These are phyloP conservation scores for Backusella tarrabulga DNA, from an alignment of 192 early-diverging fungal species.

Conservation along the genomic window DNA sequence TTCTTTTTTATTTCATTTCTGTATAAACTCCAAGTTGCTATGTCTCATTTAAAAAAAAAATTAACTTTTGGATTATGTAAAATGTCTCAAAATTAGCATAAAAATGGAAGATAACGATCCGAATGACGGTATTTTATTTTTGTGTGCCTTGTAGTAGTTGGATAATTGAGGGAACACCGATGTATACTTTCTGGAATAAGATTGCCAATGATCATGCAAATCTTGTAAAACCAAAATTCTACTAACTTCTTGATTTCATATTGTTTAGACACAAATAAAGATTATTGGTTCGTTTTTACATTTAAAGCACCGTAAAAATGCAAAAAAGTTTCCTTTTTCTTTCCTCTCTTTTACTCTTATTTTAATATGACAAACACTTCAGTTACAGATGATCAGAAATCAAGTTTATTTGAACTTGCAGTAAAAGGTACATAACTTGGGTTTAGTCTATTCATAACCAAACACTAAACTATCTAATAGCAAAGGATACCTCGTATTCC, in stretches of 20 bases:
- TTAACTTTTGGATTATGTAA: neutral
- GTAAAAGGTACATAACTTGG: neutral
- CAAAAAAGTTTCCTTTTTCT: conserved; percentile 2
- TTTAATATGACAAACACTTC: neutral
- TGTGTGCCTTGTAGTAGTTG: neutral
- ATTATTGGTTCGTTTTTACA: neutral
- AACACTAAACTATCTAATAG: conserved; percentile 28
- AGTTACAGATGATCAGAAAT: neutral
- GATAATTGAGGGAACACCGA: too few relatives aligned
- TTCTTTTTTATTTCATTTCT: neutral
- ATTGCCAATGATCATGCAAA: neutral
- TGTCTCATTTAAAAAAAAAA: neutral
- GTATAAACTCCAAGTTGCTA: neutral
- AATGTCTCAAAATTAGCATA: neutral
- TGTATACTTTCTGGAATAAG: neutral
- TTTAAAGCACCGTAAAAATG: neutral
- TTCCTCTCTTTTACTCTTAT: neutral
- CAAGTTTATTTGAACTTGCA: neutral
- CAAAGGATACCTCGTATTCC: conserved; percentile 75
- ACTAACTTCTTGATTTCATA: neutral
- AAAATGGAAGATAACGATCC: neutral
- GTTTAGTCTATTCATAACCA: too few relatives aligned
- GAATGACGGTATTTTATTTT: neutral
- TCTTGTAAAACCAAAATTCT: neutral
- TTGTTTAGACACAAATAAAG: neutral